Base-by-base conservation (phyloP, 2,329 filamentous ascomycete genomes). In the Exophiala oligosperma region DNA sequence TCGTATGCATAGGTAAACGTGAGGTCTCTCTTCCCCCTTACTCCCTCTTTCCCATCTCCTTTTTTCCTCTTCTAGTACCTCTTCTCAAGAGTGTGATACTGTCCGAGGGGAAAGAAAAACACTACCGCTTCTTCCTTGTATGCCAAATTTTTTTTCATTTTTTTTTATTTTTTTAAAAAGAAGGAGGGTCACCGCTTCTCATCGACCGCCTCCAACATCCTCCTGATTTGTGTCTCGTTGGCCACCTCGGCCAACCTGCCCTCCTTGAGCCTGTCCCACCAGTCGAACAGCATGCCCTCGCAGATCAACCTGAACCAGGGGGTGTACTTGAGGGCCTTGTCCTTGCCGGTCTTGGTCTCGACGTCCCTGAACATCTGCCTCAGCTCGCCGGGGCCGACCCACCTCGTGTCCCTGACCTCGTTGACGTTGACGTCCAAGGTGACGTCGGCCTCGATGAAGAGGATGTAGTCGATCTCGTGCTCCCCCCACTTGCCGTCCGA, bases 241-340 rank as follows among this genome's bases (percentile, higher is more conserved):
- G 85, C 83, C 77, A 93, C 96, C 77, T 90, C 88, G 60, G 95
- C 89, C 66, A 97, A 80, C 11, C 55, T 57, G 8, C 89, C 90
- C 24, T 83, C 79, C 67, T 94, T 88, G 56, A 97, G 83, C 76
- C 90, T 86, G 71, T 87, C 81, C 94, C 94, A 99, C 94, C 94
- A 99, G 75, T 97, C 89, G 69, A 96, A 99, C 43, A 99, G 84
- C 90, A 97, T 92, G 49, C 91, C 92, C 74, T 97, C 84, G 82
- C 94, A 99, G 71, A 99, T 97, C 67, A 99, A 87, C 82, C 96
- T 96, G 81, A 99, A 99, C 94, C 94, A 99, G 1, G 94, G 94
- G 0, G 94, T 99, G 75, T 97, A 97, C 50, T 77, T 81, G 3
- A 89, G 84, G 69, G 96, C 88, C 70, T 87, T 79, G 74, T 97